phyloP scores from a whole-genome alignment of 2,329 filamentous ascomycete species.

The Thelonectria blattea region DNA sequence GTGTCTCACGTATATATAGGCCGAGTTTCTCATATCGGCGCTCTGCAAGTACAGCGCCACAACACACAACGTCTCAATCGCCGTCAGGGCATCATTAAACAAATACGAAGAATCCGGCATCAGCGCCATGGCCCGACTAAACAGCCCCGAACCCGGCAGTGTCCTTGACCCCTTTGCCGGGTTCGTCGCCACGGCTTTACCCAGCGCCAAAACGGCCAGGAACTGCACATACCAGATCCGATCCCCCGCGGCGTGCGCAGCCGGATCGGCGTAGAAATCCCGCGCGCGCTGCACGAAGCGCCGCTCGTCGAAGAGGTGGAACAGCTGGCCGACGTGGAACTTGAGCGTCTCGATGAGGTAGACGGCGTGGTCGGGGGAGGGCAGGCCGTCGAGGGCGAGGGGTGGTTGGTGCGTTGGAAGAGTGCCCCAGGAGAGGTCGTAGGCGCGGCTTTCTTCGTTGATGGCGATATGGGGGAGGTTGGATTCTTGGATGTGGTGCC shows the following conservation, averaged over 20 bases:
- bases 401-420: not conserved
- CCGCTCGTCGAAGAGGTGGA: constrained; percentile 16
- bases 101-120: constrained; percentile 20
- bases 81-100: constrained; percentile 18
- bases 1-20: constrained; percentile 14
- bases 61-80: constrained; percentile 14
- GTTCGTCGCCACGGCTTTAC: constrained; percentile 14
- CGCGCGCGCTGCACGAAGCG: constrained; percentile 1
- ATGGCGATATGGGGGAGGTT: constrained; percentile 14
- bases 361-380: constrained; percentile 9
- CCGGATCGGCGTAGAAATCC: constrained; percentile 8
- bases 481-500: constrained; percentile 11
- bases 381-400: constrained; percentile 3
- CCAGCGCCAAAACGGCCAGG: constrained; percentile 7
- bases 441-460: constrained; percentile 17
- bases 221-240: constrained; percentile 19
- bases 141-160: constrained; percentile 9
- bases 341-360: constrained; percentile 18
- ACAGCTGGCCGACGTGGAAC: constrained; percentile 15
- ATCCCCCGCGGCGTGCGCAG: not conserved
- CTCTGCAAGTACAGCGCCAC: constrained; percentile 17
- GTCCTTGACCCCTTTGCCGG: constrained; percentile 10
- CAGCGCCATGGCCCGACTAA: constrained; percentile 17
- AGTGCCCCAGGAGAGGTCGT: constrained; percentile 14
- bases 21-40: constrained; percentile 19